Conservation (phyloP, 2,329 filamentous ascomycete species). For the Penicillium sp. region DNA sequence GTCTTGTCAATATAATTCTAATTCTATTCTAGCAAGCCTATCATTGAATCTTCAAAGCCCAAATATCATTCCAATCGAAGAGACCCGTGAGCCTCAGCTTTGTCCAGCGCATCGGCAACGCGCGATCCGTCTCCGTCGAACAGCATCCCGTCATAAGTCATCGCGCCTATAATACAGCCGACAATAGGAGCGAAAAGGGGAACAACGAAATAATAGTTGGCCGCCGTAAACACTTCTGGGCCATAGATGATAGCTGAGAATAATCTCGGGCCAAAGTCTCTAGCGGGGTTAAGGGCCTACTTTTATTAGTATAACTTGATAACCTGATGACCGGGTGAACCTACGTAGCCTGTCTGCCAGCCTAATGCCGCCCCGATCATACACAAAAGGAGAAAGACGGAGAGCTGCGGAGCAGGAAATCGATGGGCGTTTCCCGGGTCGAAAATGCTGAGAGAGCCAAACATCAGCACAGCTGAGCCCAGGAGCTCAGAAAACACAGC, state of each 20-base stretch:
- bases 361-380: not conserved
- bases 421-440: not conserved
- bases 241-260: not conserved
- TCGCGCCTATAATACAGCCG: not conserved
- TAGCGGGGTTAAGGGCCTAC: not conserved
- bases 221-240: not conserved
- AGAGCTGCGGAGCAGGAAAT: not conserved
- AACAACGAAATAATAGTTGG: not conserved
- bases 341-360: not conserved
- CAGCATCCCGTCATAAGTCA: not conserved
- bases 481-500: constrained; percentile 30
- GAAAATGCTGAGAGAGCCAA: constrained; percentile 27
- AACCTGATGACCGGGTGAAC: not conserved
- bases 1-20: not conserved
- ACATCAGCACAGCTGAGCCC: constrained; percentile 31
- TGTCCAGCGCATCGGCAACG: not conserved
- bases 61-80: not conserved
- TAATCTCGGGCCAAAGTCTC: not conserved
- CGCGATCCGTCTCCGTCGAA: not conserved
- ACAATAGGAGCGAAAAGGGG: not conserved
- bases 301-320: not conserved
- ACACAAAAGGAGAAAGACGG: not conserved
- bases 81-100: not conserved
- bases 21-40: not conserved
- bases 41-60: not conserved